Conservation (phyloP, 139 green algal genomes). For the Picochlorum sp. region DNA sequence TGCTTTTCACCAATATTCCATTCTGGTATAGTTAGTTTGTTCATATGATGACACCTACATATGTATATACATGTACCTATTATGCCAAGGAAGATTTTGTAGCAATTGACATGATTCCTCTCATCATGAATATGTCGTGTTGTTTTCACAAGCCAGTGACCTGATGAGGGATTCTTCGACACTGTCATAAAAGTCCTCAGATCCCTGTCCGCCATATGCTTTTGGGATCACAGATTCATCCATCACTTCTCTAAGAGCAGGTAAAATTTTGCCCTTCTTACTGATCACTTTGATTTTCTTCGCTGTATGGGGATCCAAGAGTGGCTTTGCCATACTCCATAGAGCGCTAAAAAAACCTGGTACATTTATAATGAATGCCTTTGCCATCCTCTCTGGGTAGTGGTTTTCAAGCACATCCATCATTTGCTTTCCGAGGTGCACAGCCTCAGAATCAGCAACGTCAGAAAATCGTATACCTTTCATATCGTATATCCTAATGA, state of each 20-base stretch:
- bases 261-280: background rate
- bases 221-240: conserved; percentile 7
- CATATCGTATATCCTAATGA: conserved; percentile 15
- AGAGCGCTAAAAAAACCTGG: background rate
- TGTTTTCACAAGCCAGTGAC: background rate
- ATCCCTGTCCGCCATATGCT: background rate
- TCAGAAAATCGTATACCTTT: conserved; percentile 9
- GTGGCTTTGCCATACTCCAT: conserved; percentile 8
- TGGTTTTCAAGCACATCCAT: conserved; percentile 8
- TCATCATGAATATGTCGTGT: too few species aligned
- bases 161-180: background rate
- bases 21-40: too few species aligned
- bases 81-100: too few species aligned
- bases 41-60: too few species aligned
- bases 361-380: conserved; percentile 10
- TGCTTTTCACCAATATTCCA: too few species aligned
- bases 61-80: too few species aligned
- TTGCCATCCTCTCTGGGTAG: conserved; percentile 12
- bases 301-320: conserved; percentile 7
- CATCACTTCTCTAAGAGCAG: conserved; percentile 2
- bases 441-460: conserved; percentile 5
- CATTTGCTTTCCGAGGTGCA: conserved; percentile 14
- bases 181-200: conserved; percentile 1
- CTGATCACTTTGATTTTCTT: conserved; percentile 4
- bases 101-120: too few species aligned